phyloP scores from a whole-genome alignment of 2,329 filamentous ascomycete genomes.

The Aspergillus ruber region DNA sequence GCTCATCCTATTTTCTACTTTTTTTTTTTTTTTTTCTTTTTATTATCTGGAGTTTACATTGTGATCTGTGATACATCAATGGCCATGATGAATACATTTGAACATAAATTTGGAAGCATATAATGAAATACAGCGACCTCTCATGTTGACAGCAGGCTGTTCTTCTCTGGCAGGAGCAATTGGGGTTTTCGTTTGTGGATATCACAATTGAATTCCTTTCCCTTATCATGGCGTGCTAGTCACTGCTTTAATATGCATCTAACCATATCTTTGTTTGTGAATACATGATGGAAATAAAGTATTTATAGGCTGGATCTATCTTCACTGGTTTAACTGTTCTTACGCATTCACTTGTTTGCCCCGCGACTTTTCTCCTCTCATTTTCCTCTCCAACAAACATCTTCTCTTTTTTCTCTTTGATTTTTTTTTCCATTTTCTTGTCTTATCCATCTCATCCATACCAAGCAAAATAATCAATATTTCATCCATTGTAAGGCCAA shows the following conservation, averaged over 20 bases:
- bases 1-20: background rate
- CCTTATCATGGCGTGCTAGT: background rate
- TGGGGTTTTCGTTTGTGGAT: background rate
- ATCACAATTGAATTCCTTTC: background rate
- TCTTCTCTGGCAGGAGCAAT: background rate
- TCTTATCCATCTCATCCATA: background rate
- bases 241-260: background rate
- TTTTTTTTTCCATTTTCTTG: background rate
- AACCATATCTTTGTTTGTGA: background rate
- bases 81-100: slow-evolving; percentile 3
- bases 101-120: slow-evolving; percentile 4
- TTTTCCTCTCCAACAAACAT: no score
- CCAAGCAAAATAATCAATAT: no score
- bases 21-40: background rate
- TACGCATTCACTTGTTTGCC: background rate
- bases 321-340: background rate
- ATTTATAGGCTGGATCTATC: background rate
- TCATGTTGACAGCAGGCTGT: background rate
- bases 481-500: background rate
- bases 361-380: background rate
- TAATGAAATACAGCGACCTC: background rate
- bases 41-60: background rate
- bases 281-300: background rate
- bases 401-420: background rate
- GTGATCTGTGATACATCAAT: background rate